A percentile compares a stretch with the other conserved stretches of the same genome.
Conservation (phyloP, 805 yeast species). For the Metschnikowia gelsemii region DNA sequence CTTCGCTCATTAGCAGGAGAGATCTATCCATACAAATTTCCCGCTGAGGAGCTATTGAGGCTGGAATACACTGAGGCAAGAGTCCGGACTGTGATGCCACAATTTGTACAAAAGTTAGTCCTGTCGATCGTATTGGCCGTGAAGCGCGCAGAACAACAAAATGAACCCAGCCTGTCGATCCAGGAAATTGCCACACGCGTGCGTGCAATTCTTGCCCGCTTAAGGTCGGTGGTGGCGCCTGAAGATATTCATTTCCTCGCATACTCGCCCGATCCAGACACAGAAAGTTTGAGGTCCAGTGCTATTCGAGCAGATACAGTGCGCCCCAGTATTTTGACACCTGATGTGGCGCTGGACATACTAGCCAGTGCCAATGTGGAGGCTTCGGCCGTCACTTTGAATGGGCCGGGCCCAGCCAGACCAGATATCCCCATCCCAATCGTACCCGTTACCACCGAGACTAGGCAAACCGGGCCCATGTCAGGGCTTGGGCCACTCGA, state of each 20-base stretch:
- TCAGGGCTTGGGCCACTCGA: not conserved
- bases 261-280: conserved; percentile 28
- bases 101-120: conserved; percentile 36
- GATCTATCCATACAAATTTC: conserved; percentile 27
- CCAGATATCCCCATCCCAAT: conserved; percentile 2
- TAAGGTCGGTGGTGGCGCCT: conserved; percentile 25
- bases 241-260: conserved; percentile 29
- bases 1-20: conserved; percentile 32
- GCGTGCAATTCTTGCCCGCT: conserved; percentile 27
- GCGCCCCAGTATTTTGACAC: conserved; percentile 38
- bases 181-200: conserved; percentile 25
- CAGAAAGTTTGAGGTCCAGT: conserved; percentile 25
- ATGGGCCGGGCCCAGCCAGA: conserved; percentile 7
- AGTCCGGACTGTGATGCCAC: conserved; percentile 32
- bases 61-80: conserved; percentile 26
- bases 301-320: conserved; percentile 32
- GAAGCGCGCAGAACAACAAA: conserved; percentile 39
- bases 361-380: conserved; percentile 30
- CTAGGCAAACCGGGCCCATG: not conserved
- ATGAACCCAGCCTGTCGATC: conserved; percentile 27
- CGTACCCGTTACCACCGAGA: not conserved
- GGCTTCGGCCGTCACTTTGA: conserved; percentile 22
- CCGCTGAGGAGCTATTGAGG: conserved; percentile 15
- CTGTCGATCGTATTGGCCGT: conserved; percentile 37
- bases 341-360: conserved; percentile 39